phyloP scores from a whole-genome alignment of 495 filamentous ascomycete genomes.

The Cudoniella acicularis region DNA sequence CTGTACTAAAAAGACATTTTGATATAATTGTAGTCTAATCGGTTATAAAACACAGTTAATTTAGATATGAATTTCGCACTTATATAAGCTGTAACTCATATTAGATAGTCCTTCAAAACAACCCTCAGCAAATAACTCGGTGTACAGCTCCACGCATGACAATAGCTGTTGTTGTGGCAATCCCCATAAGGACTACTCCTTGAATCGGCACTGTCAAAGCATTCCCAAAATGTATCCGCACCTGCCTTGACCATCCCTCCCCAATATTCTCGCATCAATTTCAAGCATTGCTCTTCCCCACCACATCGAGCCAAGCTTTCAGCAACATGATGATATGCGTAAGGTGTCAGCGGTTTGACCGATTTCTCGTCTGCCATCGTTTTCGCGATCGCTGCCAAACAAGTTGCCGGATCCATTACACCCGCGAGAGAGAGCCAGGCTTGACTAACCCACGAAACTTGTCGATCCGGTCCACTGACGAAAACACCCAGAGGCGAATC shows the following conservation, averaged over 20 bases:
- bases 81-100: no score
- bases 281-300: slow-evolving; percentile 9
- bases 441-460: slow-evolving; percentile 25
- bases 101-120: slow-evolving; percentile 8
- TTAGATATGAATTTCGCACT: no score
- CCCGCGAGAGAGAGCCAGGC: slow-evolving; percentile 27
- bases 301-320: slow-evolving; percentile 8
- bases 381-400: slow-evolving; percentile 10
- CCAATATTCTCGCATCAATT: slow-evolving; percentile 18
- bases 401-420: slow-evolving; percentile 11
- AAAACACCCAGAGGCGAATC: slow-evolving; percentile 15
- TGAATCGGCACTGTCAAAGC: slow-evolving; percentile 16
- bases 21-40: no score
- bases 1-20: no score
- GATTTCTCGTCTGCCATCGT: slow-evolving; percentile 21
- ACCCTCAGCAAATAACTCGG: slow-evolving; percentile 21
- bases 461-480: slow-evolving; percentile 16
- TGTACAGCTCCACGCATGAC: slow-evolving; percentile 24
- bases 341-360: slow-evolving; percentile 23
- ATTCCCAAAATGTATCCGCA: slow-evolving; percentile 24
- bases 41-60: no score
- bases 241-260: slow-evolving; percentile 19
- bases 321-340: slow-evolving; percentile 19
- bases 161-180: slow-evolving; percentile 22
- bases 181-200: slow-evolving; percentile 23